Conservation (phyloP, 805 yeast genomes). For the Myxozyma monticola region DNA sequence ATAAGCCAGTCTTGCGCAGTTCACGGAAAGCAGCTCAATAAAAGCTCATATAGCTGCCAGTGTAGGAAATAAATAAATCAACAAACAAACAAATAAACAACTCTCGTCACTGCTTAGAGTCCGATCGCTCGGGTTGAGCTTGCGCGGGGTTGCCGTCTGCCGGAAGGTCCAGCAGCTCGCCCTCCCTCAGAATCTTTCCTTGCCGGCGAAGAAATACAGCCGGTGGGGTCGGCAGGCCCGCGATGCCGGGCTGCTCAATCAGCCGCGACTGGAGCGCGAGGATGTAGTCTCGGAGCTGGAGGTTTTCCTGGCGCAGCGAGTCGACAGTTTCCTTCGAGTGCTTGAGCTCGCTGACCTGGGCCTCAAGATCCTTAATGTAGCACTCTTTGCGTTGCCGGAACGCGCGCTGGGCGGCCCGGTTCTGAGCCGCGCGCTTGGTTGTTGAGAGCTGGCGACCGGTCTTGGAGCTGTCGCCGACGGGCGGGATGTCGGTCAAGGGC, state of each 20-base stretch:
- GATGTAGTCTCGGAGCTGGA: conserved; percentile 70
- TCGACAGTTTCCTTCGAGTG: conserved; percentile 65
- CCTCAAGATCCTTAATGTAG: conserved; percentile 77
- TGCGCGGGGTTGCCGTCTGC: too few relatives aligned
- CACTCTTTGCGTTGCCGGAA: conserved; percentile 82
- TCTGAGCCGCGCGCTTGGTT: conserved; percentile 87
- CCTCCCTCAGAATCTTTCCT: conserved; percentile 21
- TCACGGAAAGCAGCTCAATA: too few relatives aligned
- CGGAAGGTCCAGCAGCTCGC: too few relatives aligned
- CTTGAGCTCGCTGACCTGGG: conserved; percentile 62
- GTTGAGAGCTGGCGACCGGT: conserved; percentile 51
- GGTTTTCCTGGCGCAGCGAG: conserved; percentile 66
- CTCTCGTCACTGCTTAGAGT: too few relatives aligned
- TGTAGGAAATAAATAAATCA: too few relatives aligned
- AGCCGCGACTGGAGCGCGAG: conserved; percentile 67
- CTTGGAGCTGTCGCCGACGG: conserved; percentile 30
- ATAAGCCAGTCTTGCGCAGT: too few relatives aligned
- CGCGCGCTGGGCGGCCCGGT: conserved; percentile 88
- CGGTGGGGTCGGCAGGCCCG: conserved; percentile 47
- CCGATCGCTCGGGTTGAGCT: too few relatives aligned
- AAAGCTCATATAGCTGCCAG: too few relatives aligned
- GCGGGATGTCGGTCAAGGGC: conserved; percentile 19
- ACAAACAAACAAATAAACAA: too few relatives aligned
- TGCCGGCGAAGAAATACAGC: conserved; percentile 34
- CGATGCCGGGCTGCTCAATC: conserved; percentile 49